A percentile compares a stretch with the other conserved stretches of the same genome.
Evolutionary conservation across 306 rosid genomes (phyloP).

Genomic region (Vachellia collinsii): DNA sequence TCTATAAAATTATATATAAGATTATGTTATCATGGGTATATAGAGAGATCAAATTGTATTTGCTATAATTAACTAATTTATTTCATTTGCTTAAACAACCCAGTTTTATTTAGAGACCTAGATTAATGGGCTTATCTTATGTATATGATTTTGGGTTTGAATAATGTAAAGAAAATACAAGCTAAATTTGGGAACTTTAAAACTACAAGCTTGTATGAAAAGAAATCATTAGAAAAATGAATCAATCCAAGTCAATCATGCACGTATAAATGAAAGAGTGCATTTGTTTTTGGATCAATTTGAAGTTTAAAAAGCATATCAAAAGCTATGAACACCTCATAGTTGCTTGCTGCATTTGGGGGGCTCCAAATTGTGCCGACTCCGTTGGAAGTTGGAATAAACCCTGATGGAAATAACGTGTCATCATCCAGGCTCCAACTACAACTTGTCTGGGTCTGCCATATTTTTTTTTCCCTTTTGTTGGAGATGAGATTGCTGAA

Average conservation of each 20-base stretch:
- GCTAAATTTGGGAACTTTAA: background rate
- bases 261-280: background rate
- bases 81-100: no score
- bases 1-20: no score
- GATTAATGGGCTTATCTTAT: no score
- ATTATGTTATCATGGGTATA: no score
- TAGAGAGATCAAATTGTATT: no score
- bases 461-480: background rate
- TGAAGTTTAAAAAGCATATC: background rate
- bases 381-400: no score
- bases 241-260: background rate
- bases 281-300: background rate
- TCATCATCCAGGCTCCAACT: background rate
- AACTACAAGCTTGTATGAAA: background rate
- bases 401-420: background rate
- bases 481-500: background rate
- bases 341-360: background rate
- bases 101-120: no score
- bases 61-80: no score
- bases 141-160: background rate
- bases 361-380: conserved; percentile 1
- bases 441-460: background rate
- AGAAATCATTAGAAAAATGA: background rate
- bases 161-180: background rate
- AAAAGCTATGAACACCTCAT: background rate